These are phyloP conservation scores for Penicillium sp. DNA, from an alignment of 2,329 filamentous ascomycete species.

Conservation along the genomic window DNA sequence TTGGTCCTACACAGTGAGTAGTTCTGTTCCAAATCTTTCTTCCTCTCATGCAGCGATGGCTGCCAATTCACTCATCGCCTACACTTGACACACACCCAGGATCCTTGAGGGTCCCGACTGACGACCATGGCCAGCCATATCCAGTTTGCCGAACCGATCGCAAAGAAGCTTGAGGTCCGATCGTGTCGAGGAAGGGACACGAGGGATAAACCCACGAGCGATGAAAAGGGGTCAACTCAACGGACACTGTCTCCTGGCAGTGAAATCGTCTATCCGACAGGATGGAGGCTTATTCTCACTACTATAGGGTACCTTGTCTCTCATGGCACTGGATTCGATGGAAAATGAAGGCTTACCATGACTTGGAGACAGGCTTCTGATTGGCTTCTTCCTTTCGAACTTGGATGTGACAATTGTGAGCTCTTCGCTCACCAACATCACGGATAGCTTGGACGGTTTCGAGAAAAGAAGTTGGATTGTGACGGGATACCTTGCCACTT, in stretches of 20 bases:
- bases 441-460: conserved; percentile 35
- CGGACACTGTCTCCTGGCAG: conserved; percentile 23
- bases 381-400: conserved; percentile 35
- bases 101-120: conserved; percentile 10
- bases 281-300: conserved; percentile 26
- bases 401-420: conserved; percentile 40
- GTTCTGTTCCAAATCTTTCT: conserved; percentile 21
- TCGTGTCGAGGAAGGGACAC: not conserved
- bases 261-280: conserved; percentile 27
- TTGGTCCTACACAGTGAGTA: conserved; percentile 22
- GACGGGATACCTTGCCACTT: conserved; percentile 38
- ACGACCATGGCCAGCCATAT: conserved; percentile 23
- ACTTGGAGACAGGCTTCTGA: conserved; percentile 22
- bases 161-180: not conserved
- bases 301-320: conserved; percentile 20
- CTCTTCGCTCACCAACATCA: conserved; percentile 38
- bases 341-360: conserved; percentile 5
- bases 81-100: conserved; percentile 13
- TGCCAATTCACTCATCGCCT: conserved; percentile 14
- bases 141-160: conserved; percentile 23
- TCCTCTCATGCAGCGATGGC: conserved; percentile 17
- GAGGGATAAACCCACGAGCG: not conserved
- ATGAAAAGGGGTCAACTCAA: conserved; percentile 26
- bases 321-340: not conserved
- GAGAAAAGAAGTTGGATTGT: conserved; percentile 38